These are phyloP conservation scores for Babjeviella inositovora DNA, from an alignment of 805 yeast genomes.

Conservation along the genomic window DNA sequence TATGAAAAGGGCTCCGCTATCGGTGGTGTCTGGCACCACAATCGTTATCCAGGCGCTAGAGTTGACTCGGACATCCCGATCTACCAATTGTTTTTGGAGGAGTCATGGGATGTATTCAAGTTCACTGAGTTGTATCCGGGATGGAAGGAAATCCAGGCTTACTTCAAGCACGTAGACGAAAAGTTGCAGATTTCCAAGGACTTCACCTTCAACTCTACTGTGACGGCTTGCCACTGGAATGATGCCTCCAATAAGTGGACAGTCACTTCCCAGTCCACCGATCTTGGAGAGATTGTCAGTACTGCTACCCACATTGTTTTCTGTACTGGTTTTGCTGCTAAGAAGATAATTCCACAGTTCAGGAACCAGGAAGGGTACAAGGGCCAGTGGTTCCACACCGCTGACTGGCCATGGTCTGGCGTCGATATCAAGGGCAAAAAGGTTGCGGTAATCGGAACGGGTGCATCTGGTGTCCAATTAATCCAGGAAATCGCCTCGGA, in stretches of 20 bases:
- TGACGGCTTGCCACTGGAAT: no score
- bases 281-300: slow-evolving; percentile 6
- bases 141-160: slow-evolving; percentile 8
- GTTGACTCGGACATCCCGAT: slow-evolving; percentile 11
- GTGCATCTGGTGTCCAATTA: slow-evolving; percentile 9
- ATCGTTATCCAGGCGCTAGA: slow-evolving; percentile 8
- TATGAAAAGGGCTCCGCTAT: slow-evolving; percentile 4
- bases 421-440: slow-evolving; percentile 3
- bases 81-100: slow-evolving; percentile 9
- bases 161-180: slow-evolving; percentile 9
- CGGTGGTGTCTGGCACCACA: slow-evolving; percentile 7
- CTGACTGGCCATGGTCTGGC: slow-evolving; percentile 6
- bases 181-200: slow-evolving; percentile 8
- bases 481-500: slow-evolving; percentile 4
- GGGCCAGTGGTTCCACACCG: slow-evolving; percentile 5
- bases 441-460: slow-evolving; percentile 7
- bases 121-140: slow-evolving; percentile 10
- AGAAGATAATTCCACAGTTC: slow-evolving; percentile 7
- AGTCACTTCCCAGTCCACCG: no score
- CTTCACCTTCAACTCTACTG: slow-evolving; percentile 6
- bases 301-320: slow-evolving; percentile 4
- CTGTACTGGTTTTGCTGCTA: slow-evolving; percentile 9
- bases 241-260: slow-evolving; percentile 10
- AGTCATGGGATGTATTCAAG: slow-evolving; percentile 8
- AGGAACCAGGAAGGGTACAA: slow-evolving; percentile 5